A percentile compares a stretch with the other conserved stretches of the same genome.
Evolutionary conservation across 495 filamentous ascomycete genomes (phyloP).

Genomic region (Xylaria longipes): DNA sequence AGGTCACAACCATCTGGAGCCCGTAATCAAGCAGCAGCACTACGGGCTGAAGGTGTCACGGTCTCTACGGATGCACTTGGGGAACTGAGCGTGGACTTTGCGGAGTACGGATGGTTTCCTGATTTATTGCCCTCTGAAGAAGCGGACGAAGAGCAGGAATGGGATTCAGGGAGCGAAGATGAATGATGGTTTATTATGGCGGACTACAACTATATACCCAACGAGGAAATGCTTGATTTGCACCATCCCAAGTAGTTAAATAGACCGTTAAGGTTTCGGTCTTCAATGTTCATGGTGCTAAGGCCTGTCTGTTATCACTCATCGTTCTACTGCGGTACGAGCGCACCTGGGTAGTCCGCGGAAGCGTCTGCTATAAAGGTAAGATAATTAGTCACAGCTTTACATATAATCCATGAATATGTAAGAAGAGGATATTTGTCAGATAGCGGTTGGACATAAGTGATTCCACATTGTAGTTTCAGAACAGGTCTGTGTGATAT

Average conservation of each 20-base stretch:
- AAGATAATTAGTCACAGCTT: conserved; percentile 8
- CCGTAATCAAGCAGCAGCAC: conserved; percentile 67
- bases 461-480: conserved; percentile 65
- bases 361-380: not conserved
- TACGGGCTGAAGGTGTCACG: conserved; percentile 72
- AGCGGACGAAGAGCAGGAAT: conserved; percentile 37
- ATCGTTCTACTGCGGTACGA: not conserved
- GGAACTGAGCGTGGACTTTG: conserved; percentile 72
- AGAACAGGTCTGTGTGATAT: conserved; percentile 84
- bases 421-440: conserved; percentile 46
- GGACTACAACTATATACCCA: conserved; percentile 1
- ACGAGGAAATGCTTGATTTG: not conserved
- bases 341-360: too few species aligned
- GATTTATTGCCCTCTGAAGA: conserved; percentile 60
- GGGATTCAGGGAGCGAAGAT: conserved; percentile 12
- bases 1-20: conserved; percentile 72
- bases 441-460: conserved; percentile 83
- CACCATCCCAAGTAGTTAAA: not conserved
- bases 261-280: not conserved
- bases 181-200: conserved; percentile 13
- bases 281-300: too few species aligned
- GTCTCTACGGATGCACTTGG: conserved; percentile 70
- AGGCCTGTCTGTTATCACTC: too few species aligned
- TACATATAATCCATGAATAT: conserved; percentile 3
- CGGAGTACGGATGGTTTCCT: conserved; percentile 80